Conservation (phyloP, 305 asterid species). For the Fraxinus dipetala region DNA sequence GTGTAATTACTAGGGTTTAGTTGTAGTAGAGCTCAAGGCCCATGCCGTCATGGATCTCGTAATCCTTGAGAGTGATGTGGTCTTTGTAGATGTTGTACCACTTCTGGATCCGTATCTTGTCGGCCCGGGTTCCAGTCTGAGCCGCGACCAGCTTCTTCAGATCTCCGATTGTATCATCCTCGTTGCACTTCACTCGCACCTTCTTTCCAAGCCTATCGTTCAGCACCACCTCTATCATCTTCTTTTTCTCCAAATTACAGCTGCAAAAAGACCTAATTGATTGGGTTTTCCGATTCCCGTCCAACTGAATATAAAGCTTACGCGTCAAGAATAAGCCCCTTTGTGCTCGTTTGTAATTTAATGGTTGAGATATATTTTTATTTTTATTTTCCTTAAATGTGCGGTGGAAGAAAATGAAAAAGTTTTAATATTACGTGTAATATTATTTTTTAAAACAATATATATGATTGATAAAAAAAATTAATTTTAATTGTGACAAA, state of each 20-base stretch:
- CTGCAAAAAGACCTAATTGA: neutral
- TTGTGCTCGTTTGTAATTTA: too few relatives aligned
- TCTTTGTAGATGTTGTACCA: conserved; percentile 91
- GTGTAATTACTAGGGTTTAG: conserved; percentile 18
- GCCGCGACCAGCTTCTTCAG: conserved; percentile 91
- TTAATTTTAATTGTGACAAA: too few relatives aligned
- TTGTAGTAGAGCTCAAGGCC: conserved; percentile 59
- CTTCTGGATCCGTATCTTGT: conserved; percentile 84
- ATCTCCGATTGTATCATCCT: conserved; percentile 88
- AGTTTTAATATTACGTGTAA: too few relatives aligned
- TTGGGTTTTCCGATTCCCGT: neutral
- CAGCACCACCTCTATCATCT: conserved; percentile 87
- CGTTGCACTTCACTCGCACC: conserved; percentile 91
- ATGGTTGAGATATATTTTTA: too few relatives aligned
- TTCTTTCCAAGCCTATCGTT: conserved; percentile 96
- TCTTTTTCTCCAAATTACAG: neutral
- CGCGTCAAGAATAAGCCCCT: neutral
- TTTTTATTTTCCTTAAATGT: too few relatives aligned
- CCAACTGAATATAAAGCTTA: neutral
- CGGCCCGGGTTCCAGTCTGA: conserved; percentile 82
- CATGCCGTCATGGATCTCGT: conserved; percentile 75
- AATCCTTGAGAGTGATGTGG: conserved; percentile 83
- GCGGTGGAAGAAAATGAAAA: too few relatives aligned
- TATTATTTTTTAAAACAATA: too few relatives aligned
- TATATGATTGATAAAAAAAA: too few relatives aligned